Evolutionary conservation across 139 green algal species (phyloP).

Genomic region (Eudorina sp.): DNA sequence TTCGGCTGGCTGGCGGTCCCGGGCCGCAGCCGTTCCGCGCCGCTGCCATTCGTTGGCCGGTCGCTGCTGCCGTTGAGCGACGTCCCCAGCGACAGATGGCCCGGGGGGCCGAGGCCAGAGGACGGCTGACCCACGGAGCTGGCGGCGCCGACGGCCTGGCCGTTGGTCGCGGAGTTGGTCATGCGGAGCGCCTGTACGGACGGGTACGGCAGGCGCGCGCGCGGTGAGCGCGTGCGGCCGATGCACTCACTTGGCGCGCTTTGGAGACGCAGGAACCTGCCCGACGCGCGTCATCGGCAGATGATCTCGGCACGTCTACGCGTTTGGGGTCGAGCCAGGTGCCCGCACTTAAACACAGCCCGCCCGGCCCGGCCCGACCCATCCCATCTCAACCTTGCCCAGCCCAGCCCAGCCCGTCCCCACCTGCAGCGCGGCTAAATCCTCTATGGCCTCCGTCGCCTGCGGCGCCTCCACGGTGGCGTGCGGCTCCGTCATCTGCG

Average conservation of each 20-base stretch:
- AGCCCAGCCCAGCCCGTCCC: too few species aligned
- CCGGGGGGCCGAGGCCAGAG: background rate
- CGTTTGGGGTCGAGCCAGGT: too few species aligned
- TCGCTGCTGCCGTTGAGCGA: slow-evolving; percentile 47
- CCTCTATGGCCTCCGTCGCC: slow-evolving; percentile 1
- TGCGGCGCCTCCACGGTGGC: background rate
- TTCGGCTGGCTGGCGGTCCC: background rate
- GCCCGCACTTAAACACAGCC: too few species aligned
- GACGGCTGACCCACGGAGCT: slow-evolving; percentile 6
- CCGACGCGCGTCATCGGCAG: too few species aligned
- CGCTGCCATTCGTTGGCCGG: slow-evolving; percentile 42
- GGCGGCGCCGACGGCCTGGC: background rate
- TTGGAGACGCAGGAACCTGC: too few species aligned
- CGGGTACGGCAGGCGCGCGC: too few species aligned
- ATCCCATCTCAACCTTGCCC: too few species aligned
- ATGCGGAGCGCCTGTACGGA: background rate
- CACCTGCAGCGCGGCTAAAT: slow-evolving; percentile 30
- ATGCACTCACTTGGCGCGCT: too few species aligned
- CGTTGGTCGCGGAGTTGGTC: slow-evolving; percentile 22
- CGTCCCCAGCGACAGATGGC: background rate
- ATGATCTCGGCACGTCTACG: too few species aligned
- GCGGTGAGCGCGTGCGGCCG: too few species aligned
- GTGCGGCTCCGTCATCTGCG: background rate
- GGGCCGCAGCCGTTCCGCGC: background rate
- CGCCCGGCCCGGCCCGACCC: too few species aligned